A percentile compares a stretch with the other conserved stretches of the same genome.
These are phyloP conservation scores for Metarhizium guizhouense DNA, from an alignment of 2,329 filamentous ascomycete species.

Conservation along the genomic window DNA sequence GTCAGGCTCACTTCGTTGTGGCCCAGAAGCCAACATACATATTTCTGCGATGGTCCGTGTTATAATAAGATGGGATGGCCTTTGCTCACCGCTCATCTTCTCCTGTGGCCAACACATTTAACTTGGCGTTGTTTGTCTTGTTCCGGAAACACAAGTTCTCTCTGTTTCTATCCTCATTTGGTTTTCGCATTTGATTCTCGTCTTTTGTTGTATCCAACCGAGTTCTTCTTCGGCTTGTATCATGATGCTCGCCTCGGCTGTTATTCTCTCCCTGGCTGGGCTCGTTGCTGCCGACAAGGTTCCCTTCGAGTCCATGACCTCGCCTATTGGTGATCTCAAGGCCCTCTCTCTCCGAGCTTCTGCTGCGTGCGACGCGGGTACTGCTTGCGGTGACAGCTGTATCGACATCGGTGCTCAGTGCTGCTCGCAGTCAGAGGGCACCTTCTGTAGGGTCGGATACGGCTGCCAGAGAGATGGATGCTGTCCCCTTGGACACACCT, in stretches of 20 bases:
- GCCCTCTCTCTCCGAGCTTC: conserved; percentile 11
- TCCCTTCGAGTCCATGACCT: neutral
- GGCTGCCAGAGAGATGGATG: conserved; percentile 16
- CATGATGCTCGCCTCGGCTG: conserved; percentile 17
- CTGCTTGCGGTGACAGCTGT: conserved; percentile 20
- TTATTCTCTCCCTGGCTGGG: conserved; percentile 18
- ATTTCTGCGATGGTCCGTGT: no score
- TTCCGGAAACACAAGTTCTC: no score
- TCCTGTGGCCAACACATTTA: no score
- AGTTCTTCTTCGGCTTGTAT: neutral
- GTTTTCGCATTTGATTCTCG: no score
- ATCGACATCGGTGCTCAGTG: conserved; percentile 21
- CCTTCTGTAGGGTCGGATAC: conserved; percentile 8
- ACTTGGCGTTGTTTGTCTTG: neutral
- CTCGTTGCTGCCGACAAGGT: conserved; percentile 12
- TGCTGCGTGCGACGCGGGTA: conserved; percentile 13
- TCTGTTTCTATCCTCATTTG: no score
- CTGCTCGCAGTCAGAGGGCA: conserved; percentile 12
- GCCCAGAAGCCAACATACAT: no score
- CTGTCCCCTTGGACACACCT: conserved; percentile 20
- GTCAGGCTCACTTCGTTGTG: no score
- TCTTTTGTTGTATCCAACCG: neutral
- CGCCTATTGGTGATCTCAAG: conserved; percentile 11
- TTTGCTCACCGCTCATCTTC: no score
- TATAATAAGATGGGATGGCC: no score